A percentile compares a stretch with the other conserved stretches of the same genome.
These are phyloP conservation scores for Cyclotella choctawhatcheeana DNA, from an alignment of 108 stramenopile species.

Conservation along the genomic window DNA sequence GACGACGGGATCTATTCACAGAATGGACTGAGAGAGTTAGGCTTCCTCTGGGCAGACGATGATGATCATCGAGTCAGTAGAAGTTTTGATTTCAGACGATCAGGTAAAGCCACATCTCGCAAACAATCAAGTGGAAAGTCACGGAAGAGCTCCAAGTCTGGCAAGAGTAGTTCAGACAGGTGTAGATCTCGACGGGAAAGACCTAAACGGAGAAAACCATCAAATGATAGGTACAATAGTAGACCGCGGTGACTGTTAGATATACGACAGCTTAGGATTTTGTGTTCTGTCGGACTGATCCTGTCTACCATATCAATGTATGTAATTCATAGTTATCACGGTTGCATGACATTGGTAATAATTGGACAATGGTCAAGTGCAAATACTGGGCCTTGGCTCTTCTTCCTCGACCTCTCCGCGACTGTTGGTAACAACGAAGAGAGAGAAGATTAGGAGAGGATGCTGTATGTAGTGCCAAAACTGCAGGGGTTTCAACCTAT, in stretches of 20 bases:
- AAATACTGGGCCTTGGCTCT: too few species aligned
- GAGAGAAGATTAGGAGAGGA: too few species aligned
- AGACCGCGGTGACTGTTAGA: not conserved
- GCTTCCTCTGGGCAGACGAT: not conserved
- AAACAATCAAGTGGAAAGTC: not conserved
- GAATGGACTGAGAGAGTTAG: not conserved
- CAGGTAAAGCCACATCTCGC: not conserved
- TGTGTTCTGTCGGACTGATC: too few species aligned
- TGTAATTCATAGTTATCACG: too few species aligned
- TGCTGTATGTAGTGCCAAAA: too few species aligned
- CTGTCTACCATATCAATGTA: too few species aligned
- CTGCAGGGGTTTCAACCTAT: too few species aligned
- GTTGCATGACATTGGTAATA: too few species aligned
- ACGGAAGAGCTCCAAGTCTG: not conserved
- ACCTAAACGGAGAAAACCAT: not conserved
- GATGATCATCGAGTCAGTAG: not conserved
- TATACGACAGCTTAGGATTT: too few species aligned
- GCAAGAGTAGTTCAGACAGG: conserved; percentile 10
- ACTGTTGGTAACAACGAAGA: too few species aligned
- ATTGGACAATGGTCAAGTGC: too few species aligned
- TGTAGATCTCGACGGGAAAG: not conserved
- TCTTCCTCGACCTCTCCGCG: too few species aligned
- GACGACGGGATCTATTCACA: not conserved
- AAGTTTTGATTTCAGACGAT: not conserved
- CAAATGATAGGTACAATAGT: conserved; percentile 5